A percentile compares a stretch with the other conserved stretches of the same genome.
Evolutionary conservation across 2,329 filamentous ascomycete genomes (phyloP).

Genomic region (Trichoderma koningii): DNA sequence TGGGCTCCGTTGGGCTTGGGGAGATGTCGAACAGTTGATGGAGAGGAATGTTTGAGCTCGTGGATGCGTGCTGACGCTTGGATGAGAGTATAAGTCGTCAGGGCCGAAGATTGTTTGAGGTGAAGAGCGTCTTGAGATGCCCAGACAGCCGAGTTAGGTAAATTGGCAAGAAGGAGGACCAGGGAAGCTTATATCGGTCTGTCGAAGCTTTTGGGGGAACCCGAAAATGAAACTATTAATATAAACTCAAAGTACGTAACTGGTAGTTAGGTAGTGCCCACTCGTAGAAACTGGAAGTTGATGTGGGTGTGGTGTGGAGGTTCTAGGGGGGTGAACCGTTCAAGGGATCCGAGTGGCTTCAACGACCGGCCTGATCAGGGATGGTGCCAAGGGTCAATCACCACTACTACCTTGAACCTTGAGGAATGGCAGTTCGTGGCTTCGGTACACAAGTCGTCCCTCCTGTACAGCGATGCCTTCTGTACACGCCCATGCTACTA

Average conservation of each 20-base stretch:
- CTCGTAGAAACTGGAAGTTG: neutral
- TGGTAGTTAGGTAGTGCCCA: no score
- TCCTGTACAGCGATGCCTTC: no score
- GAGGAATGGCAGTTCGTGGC: conserved; percentile 28
- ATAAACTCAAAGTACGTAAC: conserved; percentile 1
- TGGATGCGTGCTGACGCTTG: neutral
- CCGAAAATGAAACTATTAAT: conserved; percentile 22
- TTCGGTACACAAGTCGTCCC: conserved; percentile 31
- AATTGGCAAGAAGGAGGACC: no score
- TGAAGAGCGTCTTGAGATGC: conserved; percentile 1
- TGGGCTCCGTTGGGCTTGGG: neutral
- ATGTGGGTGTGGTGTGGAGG: conserved; percentile 26
- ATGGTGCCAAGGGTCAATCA: conserved; percentile 44
- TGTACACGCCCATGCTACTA: no score
- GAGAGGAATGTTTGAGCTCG: neutral
- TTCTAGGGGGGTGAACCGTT: conserved; percentile 26
- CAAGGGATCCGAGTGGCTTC: conserved; percentile 37
- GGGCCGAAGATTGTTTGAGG: neutral
- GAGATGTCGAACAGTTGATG: neutral
- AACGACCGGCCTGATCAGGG: conserved; percentile 38
- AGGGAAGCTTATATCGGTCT: no score
- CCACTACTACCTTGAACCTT: conserved; percentile 26
- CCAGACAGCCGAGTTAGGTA: conserved; percentile 7
- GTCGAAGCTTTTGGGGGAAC: neutral
- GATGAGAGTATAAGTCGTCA: neutral